These are phyloP conservation scores for Serpula lacrymans DNA, from an alignment of 768 basidiomycete species.

Conservation along the genomic window DNA sequence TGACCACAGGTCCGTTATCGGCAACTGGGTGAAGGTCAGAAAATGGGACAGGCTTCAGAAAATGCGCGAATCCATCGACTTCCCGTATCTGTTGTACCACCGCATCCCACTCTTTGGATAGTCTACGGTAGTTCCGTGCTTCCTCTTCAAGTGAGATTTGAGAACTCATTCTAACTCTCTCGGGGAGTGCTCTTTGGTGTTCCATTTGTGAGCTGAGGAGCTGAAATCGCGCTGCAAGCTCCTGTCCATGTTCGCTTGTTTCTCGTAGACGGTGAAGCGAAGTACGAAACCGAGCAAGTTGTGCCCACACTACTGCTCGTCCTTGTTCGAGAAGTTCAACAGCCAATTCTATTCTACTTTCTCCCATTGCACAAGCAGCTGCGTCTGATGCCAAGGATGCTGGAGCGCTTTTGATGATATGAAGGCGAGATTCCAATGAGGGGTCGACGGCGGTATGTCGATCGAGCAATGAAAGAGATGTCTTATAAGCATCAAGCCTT, in stretches of 20 bases:
- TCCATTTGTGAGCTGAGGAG: slow-evolving; percentile 5
- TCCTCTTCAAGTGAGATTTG: too few relatives aligned
- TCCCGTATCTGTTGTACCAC: slow-evolving; percentile 26
- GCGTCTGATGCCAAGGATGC: not conserved
- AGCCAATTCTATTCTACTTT: not conserved
- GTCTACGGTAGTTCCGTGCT: slow-evolving; percentile 10
- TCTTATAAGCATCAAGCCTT: slow-evolving; percentile 1
- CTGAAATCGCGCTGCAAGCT: slow-evolving; percentile 4
- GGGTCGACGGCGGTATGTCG: not conserved
- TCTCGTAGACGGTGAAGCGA: too few relatives aligned
- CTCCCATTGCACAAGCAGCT: not conserved
- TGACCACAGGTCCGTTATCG: slow-evolving; percentile 31
- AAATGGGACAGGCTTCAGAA: slow-evolving; percentile 22
- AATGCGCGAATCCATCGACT: slow-evolving; percentile 28
- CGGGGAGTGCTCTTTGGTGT: too few relatives aligned
- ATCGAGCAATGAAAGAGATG: not conserved
- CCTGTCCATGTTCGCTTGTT: slow-evolving; percentile 4
- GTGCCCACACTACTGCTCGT: slow-evolving; percentile 11
- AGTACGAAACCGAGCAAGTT: slow-evolving; percentile 8
- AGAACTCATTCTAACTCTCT: too few relatives aligned
- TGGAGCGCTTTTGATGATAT: not conserved
- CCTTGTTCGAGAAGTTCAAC: slow-evolving; percentile 12
- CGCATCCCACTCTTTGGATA: slow-evolving; percentile 23
- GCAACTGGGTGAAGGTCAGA: slow-evolving; percentile 24
- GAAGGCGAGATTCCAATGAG: not conserved